Conservation (phyloP, 2,329 filamentous ascomycete genomes). For the Geosmithia flava region DNA sequence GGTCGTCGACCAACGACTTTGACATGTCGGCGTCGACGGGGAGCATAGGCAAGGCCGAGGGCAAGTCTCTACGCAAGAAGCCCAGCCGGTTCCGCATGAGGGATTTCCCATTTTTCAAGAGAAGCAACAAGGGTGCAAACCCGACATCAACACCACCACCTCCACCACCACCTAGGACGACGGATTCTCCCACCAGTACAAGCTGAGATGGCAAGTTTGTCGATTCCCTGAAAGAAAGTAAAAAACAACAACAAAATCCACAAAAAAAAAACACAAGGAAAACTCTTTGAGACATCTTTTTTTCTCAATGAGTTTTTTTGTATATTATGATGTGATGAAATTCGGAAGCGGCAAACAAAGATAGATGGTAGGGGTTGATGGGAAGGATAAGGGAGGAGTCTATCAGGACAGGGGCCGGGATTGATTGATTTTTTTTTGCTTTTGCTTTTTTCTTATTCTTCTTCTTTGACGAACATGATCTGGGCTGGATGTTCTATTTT, state of each 20-base stretch:
- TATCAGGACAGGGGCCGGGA: too few species aligned
- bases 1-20: constrained; percentile 11
- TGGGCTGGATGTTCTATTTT: too few species aligned
- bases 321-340: too few species aligned
- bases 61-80: constrained; percentile 44
- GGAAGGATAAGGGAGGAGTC: too few species aligned
- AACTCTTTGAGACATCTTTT: not conserved
- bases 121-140: constrained; percentile 33
- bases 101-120: constrained; percentile 44
- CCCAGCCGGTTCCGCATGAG: constrained; percentile 53
- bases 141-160: not conserved
- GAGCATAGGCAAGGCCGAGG: constrained; percentile 31
- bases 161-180: not conserved
- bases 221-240: constrained; percentile 6
- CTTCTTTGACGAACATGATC: too few species aligned
- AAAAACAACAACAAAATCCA: not conserved
- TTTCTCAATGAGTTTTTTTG: too few species aligned
- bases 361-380: too few species aligned
- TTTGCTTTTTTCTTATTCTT: too few species aligned
- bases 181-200: constrained; percentile 14
- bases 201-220: constrained; percentile 10
- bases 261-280: not conserved
- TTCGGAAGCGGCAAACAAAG: too few species aligned
- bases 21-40: constrained; percentile 22
- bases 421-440: too few species aligned